Evolutionary conservation across 169 alveolate species (phyloP).

Genomic region (Cryptosporidium xiaoi): DNA sequence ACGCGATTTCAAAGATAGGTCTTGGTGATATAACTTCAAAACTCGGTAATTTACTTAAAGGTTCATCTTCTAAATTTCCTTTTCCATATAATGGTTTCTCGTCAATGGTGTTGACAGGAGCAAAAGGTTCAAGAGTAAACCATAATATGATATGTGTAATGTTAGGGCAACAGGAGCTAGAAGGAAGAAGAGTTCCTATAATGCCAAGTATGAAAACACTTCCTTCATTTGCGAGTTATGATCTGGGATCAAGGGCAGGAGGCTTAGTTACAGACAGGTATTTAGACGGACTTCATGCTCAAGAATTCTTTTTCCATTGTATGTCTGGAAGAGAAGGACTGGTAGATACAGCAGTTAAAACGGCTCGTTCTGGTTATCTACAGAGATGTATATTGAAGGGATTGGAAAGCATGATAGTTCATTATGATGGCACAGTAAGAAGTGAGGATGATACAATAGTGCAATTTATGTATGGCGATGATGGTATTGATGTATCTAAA

Average conservation of each 20-base stretch:
- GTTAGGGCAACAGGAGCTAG: slow-evolving; percentile 95
- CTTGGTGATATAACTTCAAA: slow-evolving; percentile 57
- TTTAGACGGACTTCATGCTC: slow-evolving; percentile 95
- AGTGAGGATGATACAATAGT: slow-evolving; percentile 95
- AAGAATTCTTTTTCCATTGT: slow-evolving; percentile 98
- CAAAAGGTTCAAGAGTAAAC: slow-evolving; percentile 95
- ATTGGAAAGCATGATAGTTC: slow-evolving; percentile 92
- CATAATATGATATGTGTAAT: slow-evolving; percentile 93
- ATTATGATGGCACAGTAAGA: slow-evolving; percentile 97
- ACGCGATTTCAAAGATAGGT: slow-evolving; percentile 57
- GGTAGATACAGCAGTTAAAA: slow-evolving; percentile 98
- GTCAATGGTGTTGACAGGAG: slow-evolving; percentile 98
- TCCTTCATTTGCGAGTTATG: slow-evolving; percentile 94
- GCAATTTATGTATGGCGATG: slow-evolving; percentile 98
- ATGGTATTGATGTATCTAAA: slow-evolving; percentile 93
- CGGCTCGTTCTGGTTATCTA: slow-evolving; percentile 96
- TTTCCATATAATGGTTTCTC: slow-evolving; percentile 97
- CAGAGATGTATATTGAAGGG: slow-evolving; percentile 97
- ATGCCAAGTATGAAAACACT: slow-evolving; percentile 94
- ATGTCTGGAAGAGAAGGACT: slow-evolving; percentile 99
- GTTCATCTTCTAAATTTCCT: slow-evolving; percentile 76
- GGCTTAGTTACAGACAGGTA: slow-evolving; percentile 97
- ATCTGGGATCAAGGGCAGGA: slow-evolving; percentile 95
- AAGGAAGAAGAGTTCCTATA: slow-evolving; percentile 95
- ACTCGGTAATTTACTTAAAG: slow-evolving; percentile 52